These are phyloP conservation scores for Lepidium sativum DNA, from an alignment of 345 rosid species.

Conservation along the genomic window DNA sequence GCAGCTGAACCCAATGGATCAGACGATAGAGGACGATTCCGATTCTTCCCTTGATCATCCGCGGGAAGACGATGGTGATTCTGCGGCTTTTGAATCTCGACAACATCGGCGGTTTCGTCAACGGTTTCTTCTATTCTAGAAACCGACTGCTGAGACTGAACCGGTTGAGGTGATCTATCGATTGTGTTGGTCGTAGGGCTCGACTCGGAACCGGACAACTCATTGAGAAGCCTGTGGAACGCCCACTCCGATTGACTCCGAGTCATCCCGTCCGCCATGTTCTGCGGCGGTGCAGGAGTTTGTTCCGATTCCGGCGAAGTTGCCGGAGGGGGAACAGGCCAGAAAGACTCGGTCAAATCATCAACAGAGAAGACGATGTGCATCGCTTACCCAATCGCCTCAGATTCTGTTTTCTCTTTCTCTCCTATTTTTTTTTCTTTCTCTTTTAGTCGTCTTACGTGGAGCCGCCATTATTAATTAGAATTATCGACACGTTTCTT, in stretches of 20 bases:
- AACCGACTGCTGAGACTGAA: conserved; percentile 28
- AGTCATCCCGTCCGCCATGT: conserved; percentile 31
- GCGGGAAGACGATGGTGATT: background rate
- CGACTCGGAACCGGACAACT: conserved; percentile 28
- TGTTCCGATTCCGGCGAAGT: conserved; percentile 11
- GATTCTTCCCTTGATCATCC: conserved; percentile 6
- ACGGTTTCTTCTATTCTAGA: conserved; percentile 27
- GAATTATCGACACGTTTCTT: conserved; percentile 7
- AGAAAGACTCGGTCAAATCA: conserved; percentile 60
- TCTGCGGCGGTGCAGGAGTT: background rate
- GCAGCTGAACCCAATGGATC: conserved; percentile 20
- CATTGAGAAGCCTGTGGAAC: conserved; percentile 46
- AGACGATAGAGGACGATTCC: conserved; percentile 15
- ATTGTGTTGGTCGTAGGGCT: conserved; percentile 22
- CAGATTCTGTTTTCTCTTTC: background rate
- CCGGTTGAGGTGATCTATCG: conserved; percentile 24
- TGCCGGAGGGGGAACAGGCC: conserved; percentile 32
- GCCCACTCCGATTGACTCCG: conserved; percentile 76
- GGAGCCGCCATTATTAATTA: conserved; percentile 12
- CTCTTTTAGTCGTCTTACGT: conserved; percentile 14
- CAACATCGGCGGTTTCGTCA: conserved; percentile 30
- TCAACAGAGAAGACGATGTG: conserved; percentile 52
- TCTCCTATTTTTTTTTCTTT: background rate
- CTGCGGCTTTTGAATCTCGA: conserved; percentile 35
- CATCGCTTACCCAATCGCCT: conserved; percentile 36